Evolutionary conservation across 2,329 filamentous ascomycete genomes (phyloP), one percentile per base, ranked within the genome.

Genomic region (Aspergillus latus): DNA sequence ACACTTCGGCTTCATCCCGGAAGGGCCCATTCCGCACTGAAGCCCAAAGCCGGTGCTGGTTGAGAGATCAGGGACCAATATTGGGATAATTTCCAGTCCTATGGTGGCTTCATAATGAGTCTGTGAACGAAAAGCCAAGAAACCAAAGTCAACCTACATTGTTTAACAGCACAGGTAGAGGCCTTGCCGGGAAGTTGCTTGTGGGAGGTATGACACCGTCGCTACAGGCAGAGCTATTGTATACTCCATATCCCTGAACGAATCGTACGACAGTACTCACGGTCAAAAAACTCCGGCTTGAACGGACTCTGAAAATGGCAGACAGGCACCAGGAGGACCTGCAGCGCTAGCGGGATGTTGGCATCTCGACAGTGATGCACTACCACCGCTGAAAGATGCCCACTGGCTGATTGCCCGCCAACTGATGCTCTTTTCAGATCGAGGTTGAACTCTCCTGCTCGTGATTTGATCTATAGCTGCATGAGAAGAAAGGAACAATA

Each of bases 71-170:
- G 70, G 64, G 3, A 73, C 68, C 13, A 71, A 59, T n/a, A 76
- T 75, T 3, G 74, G 74, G 74, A 75, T 43, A 76, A 74, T 51
- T 72, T 75, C 74, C 74, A 76, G 56, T 76, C 71, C 72, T 74
- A 47, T 21, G 5, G 4, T 7, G 13, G 8, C 49, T n/a, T 42
- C 16, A 34, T n/a, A 49, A 46, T 67, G 34, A 64, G 60, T 45
- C 29, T 32, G 4, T 42, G 32, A 15, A 16, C 43, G 21, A 37
- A 39, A 49, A 43, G 16, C 8, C 43, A 5, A 21, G n/a, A 16
- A 28, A 50, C 37, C 28, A 13, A 40, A 16, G 30, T 39, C 21
- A 13, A 62, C 70, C 64, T 54, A 76, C 73, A 55, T 74, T 67
- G 13, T 66, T 62, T 16, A 68, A 73, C 43, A 59, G 62, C 28